Percentiles rank a stretch among this genome's conserved stretches.
These are phyloP conservation scores for Phaeolepiota aurea DNA, from an alignment of 768 basidiomycete species.

Conservation along the genomic window DNA sequence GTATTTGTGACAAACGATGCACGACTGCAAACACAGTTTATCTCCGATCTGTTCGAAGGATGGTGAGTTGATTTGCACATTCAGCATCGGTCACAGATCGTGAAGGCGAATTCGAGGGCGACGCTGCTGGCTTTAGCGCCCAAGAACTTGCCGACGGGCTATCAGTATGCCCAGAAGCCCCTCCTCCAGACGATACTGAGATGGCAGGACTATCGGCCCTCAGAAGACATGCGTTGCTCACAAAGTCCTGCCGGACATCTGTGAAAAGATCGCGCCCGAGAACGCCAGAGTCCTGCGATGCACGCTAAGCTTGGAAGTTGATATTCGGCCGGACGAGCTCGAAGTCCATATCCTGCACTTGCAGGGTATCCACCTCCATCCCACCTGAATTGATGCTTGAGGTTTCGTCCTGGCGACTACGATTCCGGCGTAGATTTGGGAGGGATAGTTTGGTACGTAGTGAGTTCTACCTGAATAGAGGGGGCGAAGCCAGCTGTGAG, in stretches of 20 bases:
- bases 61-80: too few species aligned
- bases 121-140: constrained; percentile 1
- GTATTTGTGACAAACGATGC: too few species aligned
- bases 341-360: constrained; percentile 78
- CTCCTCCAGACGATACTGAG: constrained; percentile 26
- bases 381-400: constrained; percentile 18
- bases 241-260: constrained; percentile 19
- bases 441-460: constrained; percentile 62
- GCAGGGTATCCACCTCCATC: constrained; percentile 54
- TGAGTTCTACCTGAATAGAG: constrained; percentile 29
- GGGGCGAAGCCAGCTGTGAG: constrained; percentile 28
- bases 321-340: constrained; percentile 64
- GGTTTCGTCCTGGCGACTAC: constrained; percentile 27
- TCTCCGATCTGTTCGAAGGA: too few species aligned
- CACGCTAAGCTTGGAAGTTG: constrained; percentile 28
- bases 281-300: constrained; percentile 47
- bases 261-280: constrained; percentile 25
- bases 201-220: constrained; percentile 34
- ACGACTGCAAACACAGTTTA: too few species aligned
- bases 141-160: constrained; percentile 6
- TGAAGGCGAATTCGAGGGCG: constrained; percentile 5
- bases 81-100: constrained; percentile 20
- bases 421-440: constrained; percentile 50
- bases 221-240: constrained; percentile 9
- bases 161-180: constrained; percentile 14